Evolutionary conservation across 371 early-diverging fungal genomes (phyloP), one percentile per base, ranked within the genome.

Genomic region (Mortierella sp.): DNA sequence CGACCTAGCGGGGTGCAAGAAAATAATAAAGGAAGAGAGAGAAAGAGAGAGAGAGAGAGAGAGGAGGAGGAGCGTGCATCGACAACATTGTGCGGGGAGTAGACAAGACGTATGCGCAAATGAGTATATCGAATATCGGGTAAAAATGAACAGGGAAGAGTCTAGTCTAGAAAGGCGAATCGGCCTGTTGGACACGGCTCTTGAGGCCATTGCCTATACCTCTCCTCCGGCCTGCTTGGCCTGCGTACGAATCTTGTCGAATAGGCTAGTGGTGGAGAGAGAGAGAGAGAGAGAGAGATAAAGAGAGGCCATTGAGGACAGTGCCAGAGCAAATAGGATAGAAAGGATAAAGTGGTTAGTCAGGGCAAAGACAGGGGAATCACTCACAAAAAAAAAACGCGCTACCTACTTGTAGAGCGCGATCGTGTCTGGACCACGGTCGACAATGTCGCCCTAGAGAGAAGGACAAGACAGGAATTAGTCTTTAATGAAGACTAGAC

Each of bases 361-460:
- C 37, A 9, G 9, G 37, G 37, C 37, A 37, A 37, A 37, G 37
- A 5, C 3, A 37, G 37, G 9, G 37, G 5, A 5, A 3, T 37
- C 37, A 9, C 37, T 9, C 37, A 5, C 5, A 37, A 9, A 9
- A 5, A 9, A 9, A 37, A 3, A 9, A 37, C 37, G 37, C 37
- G 37, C 37, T 9, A 37, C 37, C 37, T 37, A 37, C 37, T 84
- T 69, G 80, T 92, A 95, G 5, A 95, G 72, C 19, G 72, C 75
- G 29, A 93, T 90, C 0, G 94, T 93, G 80, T 93, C 94, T 0
- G 87, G 84, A 1, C 95, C 95, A 26, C 93, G 83, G 69, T 94
- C 93, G 4, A 93, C 89, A 7, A 93, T 85, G 79, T 94, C 94
- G 18, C 76, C 76, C 76, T 75, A 50, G 9, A 44, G 2, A 43